Base-by-base conservation (phyloP, 1,284 basidiomycete genomes). In the Kwoniella shivajii region DNA sequence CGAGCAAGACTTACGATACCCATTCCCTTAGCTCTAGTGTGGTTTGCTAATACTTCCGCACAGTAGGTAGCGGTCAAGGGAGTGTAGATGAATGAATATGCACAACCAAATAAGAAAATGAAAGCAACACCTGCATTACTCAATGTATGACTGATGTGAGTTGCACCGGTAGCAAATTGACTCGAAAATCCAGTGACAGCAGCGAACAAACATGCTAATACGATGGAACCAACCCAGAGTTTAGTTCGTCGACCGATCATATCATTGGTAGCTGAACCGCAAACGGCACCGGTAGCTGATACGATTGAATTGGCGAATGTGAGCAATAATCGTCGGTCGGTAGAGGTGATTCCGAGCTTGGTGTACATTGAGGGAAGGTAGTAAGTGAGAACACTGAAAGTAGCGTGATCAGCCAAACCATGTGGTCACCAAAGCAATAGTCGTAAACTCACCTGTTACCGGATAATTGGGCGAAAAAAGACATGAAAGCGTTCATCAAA, bases 1-100 rank as follows among this genome's bases (percentile, higher is more conserved):
- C n/a, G n/a, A n/a, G n/a, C n/a, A 24, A 20, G 14, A 58, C 60
- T 55, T 20, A 62, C 60, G 24, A 67, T 33, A 43, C 64, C 62
- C 64, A 67, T 65, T 26, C 68, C 67, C 39, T 66, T 66, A n/a
- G 66, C 65, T 29, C 67, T 62, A 29, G 60, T 58, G 43, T 64
- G 60, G 52, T 59, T 63, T 14, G 64, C 56, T 30, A 68, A 56
- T 18, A 53, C 49, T 48, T 70, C 68, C 41, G 56, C 59, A 22
- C 62, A 64, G 56, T 70, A 70, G 0, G 65, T 64, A 5, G 68
- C 60, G 13, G 63, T 64, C 29, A 70, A 59, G 6, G 66, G 66
- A 11, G 61, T 65, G 56, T 65, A 68, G 36, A 59, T 55, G 53
- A 65, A 65, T 16, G 39, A 44, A 48, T 63, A 65, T 14, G 54